Percentiles rank a stretch among this genome's conserved stretches.
phyloP scores from a whole-genome alignment of 371 early-diverging fungal genomes.

The Actinomucor elegans region DNA sequence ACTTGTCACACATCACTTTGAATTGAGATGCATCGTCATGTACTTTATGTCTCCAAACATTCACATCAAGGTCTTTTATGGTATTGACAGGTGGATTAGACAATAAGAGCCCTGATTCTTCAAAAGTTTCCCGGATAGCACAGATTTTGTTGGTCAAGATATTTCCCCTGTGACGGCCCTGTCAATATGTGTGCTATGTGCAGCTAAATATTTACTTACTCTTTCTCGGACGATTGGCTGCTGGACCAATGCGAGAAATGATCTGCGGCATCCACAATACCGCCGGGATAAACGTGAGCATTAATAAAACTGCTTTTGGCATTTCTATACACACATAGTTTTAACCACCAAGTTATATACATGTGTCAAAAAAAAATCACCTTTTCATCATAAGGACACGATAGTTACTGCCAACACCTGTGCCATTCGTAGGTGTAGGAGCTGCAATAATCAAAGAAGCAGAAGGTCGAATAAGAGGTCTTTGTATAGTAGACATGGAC shows the following conservation, averaged over 20 bases:
- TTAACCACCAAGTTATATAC: neutral
- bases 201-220: neutral
- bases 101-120: constrained; percentile 76
- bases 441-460: constrained; percentile 51
- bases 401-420: constrained; percentile 44
- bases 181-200: neutral
- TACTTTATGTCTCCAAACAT: constrained; percentile 53
- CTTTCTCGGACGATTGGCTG: neutral
- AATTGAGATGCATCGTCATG: constrained; percentile 58
- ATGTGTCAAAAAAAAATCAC: constrained; percentile 18
- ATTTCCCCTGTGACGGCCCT: neutral
- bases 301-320: constrained; percentile 55
- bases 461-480: constrained; percentile 14
- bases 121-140: constrained; percentile 82
- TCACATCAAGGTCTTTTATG: constrained; percentile 26
- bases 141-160: constrained; percentile 52
- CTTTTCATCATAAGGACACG: constrained; percentile 62
- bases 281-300: constrained; percentile 64
- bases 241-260: constrained; percentile 36
- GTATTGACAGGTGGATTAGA: constrained; percentile 40
- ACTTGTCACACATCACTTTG: constrained; percentile 48
- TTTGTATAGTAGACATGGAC: constrained; percentile 13
- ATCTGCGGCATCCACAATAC: constrained; percentile 62
- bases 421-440: constrained; percentile 32
- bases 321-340: constrained; percentile 28